Percentiles rank a stretch among this genome's conserved stretches.
Conservation (phyloP, 2,329 filamentous ascomycete genomes). For the Metarhizium guizhouense region DNA sequence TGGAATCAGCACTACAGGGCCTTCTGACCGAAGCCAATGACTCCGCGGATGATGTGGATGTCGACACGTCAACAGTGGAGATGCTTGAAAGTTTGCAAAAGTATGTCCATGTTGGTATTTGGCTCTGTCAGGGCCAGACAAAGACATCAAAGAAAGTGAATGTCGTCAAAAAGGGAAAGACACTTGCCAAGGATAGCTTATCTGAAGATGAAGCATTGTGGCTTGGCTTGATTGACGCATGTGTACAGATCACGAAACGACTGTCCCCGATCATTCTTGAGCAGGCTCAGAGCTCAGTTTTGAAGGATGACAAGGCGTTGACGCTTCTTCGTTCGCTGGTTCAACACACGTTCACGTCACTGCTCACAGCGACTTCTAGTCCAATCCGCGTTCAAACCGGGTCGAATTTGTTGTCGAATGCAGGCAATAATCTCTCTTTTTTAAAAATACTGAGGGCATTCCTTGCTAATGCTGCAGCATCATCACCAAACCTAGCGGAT, state of each 20-base stretch:
- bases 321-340: slow-evolving; percentile 67
- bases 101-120: slow-evolving; percentile 87
- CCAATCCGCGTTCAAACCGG: slow-evolving; percentile 24
- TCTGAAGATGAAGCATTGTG: slow-evolving; percentile 48
- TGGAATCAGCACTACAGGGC: slow-evolving; percentile 70
- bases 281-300: slow-evolving; percentile 16
- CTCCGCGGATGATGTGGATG: slow-evolving; percentile 37
- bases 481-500: slow-evolving; percentile 79
- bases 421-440: slow-evolving; percentile 63
- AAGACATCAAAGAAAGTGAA: slow-evolving; percentile 44
- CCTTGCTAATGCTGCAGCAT: slow-evolving; percentile 68
- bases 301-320: slow-evolving; percentile 54
- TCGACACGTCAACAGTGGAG: slow-evolving; percentile 61
- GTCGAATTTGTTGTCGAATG: slow-evolving; percentile 26
- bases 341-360: slow-evolving; percentile 81
- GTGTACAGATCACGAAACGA: slow-evolving; percentile 55
- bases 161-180: slow-evolving; percentile 42
- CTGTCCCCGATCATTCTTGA: slow-evolving; percentile 47
- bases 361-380: slow-evolving; percentile 66
- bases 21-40: slow-evolving; percentile 55
- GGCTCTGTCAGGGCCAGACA: slow-evolving; percentile 84
- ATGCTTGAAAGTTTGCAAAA: slow-evolving; percentile 74
- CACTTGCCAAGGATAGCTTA: slow-evolving; percentile 32
- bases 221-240: slow-evolving; percentile 51
- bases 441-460: slow-evolving; percentile 84